These are phyloP conservation scores for Remersonia thermophila DNA, from an alignment of 2,329 filamentous ascomycete species.

Conservation along the genomic window DNA sequence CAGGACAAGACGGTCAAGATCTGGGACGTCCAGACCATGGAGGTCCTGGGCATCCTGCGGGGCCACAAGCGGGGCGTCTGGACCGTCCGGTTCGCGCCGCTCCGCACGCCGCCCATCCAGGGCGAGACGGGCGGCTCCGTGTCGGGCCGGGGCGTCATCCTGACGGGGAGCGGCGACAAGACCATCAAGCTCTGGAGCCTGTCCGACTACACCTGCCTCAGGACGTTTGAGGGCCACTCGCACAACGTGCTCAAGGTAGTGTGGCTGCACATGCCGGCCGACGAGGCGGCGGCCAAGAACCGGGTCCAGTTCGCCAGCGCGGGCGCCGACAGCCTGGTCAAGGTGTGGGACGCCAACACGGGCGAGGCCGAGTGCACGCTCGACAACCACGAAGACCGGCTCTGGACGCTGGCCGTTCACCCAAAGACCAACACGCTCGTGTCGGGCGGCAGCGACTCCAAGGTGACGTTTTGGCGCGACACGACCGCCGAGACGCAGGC, in stretches of 20 bases:
- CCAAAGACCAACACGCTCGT: constrained; percentile 60
- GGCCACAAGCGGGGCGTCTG: constrained; percentile 93
- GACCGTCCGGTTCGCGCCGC: constrained; percentile 83
- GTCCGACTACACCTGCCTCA: constrained; percentile 78
- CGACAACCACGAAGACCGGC: constrained; percentile 92
- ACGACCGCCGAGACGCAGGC: constrained; percentile 71
- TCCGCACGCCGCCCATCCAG: constrained; percentile 59
- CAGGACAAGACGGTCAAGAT: constrained; percentile 97
- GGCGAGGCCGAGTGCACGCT: constrained; percentile 81
- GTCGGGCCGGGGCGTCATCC: constrained; percentile 66
- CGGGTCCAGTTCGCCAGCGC: constrained; percentile 69
- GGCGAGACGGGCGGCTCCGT: constrained; percentile 55
- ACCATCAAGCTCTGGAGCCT: constrained; percentile 93
- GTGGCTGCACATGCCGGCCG: constrained; percentile 55
- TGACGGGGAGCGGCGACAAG: constrained; percentile 92
- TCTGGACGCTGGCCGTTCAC: constrained; percentile 77
- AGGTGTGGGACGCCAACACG: constrained; percentile 82
- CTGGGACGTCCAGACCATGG: constrained; percentile 81
- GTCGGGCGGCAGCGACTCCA: constrained; percentile 85
- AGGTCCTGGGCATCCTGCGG: constrained; percentile 78
- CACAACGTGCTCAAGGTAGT: constrained; percentile 90
- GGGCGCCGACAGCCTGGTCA: constrained; percentile 87
- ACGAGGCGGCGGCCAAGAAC: constrained; percentile 41
- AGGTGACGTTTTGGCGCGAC: constrained; percentile 91
- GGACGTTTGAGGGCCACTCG: constrained; percentile 92